Evolutionary conservation across 1,284 basidiomycete species (phyloP).

Genomic region (Cryptococcus sp.): DNA sequence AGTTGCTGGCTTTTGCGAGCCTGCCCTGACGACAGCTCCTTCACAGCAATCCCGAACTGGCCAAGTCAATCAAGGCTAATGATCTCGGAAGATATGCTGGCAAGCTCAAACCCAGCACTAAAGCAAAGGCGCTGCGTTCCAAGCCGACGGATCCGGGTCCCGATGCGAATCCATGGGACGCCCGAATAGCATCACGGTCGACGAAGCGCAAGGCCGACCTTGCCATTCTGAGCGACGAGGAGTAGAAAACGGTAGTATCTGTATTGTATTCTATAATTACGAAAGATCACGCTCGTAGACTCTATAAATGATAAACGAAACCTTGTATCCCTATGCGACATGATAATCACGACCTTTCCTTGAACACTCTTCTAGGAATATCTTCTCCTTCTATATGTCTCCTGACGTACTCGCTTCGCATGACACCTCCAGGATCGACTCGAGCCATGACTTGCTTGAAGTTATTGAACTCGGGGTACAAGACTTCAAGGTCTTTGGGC

Average conservation of each 20-base stretch:
- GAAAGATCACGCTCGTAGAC: too few species aligned
- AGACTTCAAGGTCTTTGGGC: conserved; percentile 60
- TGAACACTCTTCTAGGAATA: conserved; percentile 37
- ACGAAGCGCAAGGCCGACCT: neutral
- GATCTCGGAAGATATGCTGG: conserved; percentile 28
- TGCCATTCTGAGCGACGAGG: too few species aligned
- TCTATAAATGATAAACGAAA: too few species aligned
- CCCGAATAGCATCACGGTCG: neutral
- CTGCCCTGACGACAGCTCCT: conserved; percentile 17
- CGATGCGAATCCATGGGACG: conserved; percentile 10
- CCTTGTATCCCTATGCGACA: too few species aligned
- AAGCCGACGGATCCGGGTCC: neutral
- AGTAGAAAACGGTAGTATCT: too few species aligned
- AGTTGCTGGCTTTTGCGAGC: neutral
- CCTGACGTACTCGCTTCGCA: conserved; percentile 56
- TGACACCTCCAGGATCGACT: conserved; percentile 75
- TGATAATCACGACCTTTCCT: conserved; percentile 12
- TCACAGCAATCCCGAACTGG: conserved; percentile 22
- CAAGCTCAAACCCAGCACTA: neutral
- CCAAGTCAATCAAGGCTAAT: conserved; percentile 30
- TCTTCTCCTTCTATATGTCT: conserved; percentile 53
- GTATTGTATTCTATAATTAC: too few species aligned
- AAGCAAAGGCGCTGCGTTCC: neutral
- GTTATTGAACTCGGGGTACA: conserved; percentile 81
- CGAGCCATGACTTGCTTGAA: conserved; percentile 66